Base-by-base conservation (phyloP, 2,329 filamentous ascomycete genomes). In the Capronia coronata region DNA sequence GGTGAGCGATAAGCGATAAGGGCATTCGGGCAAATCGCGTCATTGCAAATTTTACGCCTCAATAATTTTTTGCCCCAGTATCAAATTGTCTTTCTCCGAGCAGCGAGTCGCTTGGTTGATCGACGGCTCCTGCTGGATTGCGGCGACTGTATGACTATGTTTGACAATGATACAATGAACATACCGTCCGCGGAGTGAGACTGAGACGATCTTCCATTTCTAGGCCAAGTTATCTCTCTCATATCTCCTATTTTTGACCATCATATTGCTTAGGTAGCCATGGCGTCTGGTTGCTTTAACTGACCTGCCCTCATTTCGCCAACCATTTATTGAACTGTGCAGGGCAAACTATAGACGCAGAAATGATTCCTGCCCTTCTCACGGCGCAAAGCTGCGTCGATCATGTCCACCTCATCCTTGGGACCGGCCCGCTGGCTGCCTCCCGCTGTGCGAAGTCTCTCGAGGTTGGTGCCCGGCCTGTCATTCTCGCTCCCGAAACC, bases 381-480 rank as follows among this genome's bases (percentile, higher is more conserved):
- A 63, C 67, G 21, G 68, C 71, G 18, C 59, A 69, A 51, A 64
- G 70, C 55, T 66, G 64, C 14, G 62, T 65, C 30, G 65, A 63
- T 2, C 70, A 73, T 46, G 58, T 62, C 34, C 93, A 98, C 66
- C 75, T 98, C 50, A 80, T 98, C 62, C 69, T 97, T 56, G 93
- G 93, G 51, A 83, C 84, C 27, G 93, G 90, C 62, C 82, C 91
- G 11, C 77, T 98, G 34, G 91, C 93, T n/a, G 84, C 85, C 45
- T 79, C 88, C 25, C 80, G 93, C 60, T 94, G 87, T 70, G 72
- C 78, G 10, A 86, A 87, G 63, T 90, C 87, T 2, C 69, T 96
- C 43, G 79, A 84, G 61, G 86, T 87, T 13, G 91, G 91, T 61
- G 93, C 93, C 43, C 79, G 68, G 40, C 88, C 93, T 0, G 78